Percentiles rank a stretch among this genome's conserved stretches.
Conservation (phyloP, 129 eudicot species). For the Gnaphalium uliginosum region DNA sequence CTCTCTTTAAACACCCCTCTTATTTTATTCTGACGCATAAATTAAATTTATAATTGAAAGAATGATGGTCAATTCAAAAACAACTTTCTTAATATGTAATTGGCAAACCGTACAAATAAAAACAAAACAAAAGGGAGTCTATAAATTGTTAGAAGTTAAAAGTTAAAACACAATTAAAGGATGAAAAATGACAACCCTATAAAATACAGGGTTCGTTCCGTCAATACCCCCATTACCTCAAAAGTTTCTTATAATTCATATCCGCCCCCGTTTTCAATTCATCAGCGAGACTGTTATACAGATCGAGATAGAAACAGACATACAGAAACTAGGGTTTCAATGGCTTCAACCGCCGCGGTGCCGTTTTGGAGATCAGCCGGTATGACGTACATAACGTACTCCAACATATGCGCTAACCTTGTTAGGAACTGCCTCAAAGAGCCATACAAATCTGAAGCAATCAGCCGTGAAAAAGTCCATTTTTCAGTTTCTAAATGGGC, state of each 20-base stretch:
- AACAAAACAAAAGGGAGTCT: no score
- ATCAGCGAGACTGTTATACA: background rate
- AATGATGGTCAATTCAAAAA: no score
- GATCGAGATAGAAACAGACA: slow-evolving; percentile 12
- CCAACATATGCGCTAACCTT: slow-evolving; percentile 79
- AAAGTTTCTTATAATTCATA: background rate
- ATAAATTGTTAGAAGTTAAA: no score
- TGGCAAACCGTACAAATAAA: no score
- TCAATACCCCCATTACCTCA: background rate
- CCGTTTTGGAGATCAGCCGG: slow-evolving; percentile 97
- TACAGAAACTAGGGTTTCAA: slow-evolving; percentile 11
- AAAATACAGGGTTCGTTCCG: background rate
- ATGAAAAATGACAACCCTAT: background rate
- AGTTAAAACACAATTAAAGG: background rate
- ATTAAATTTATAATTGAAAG: no score
- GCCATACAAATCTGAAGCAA: slow-evolving; percentile 68
- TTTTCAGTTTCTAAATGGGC: slow-evolving; percentile 75
- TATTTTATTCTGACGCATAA: no score
- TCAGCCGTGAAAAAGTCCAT: slow-evolving; percentile 82
- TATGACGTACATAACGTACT: slow-evolving; percentile 85
- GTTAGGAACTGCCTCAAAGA: slow-evolving; percentile 91
- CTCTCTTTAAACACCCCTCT: no score
- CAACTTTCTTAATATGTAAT: no score
- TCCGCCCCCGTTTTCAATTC: slow-evolving; percentile 9
- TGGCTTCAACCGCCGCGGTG: slow-evolving; percentile 71